These are phyloP conservation scores for Boletus pseudopeckii DNA, from an alignment of 768 basidiomycete genomes.

Conservation along the genomic window DNA sequence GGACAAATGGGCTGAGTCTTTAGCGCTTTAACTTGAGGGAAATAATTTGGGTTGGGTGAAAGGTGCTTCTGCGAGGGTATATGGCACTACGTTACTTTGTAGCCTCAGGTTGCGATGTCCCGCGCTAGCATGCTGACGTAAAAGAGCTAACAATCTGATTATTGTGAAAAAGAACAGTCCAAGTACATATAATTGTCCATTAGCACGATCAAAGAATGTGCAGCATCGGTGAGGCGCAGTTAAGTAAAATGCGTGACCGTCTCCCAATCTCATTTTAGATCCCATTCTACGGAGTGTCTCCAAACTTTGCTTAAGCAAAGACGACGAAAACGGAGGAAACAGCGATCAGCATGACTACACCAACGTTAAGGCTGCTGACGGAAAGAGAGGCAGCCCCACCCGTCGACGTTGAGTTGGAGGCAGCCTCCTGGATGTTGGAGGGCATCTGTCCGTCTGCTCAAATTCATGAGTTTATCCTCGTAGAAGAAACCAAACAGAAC, in stretches of 20 bases:
- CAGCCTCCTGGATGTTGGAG: constrained; percentile 21
- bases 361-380: constrained; percentile 20
- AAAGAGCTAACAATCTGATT: background rate
- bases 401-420: constrained; percentile 22
- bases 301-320: constrained; percentile 27
- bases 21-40: background rate
- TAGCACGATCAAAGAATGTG: background rate
- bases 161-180: background rate
- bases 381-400: constrained; percentile 24
- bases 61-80: background rate
- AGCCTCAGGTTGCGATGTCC: too few species aligned
- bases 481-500: background rate
- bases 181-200: background rate
- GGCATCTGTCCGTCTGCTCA: constrained; percentile 31
- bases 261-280: background rate
- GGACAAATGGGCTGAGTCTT: background rate
- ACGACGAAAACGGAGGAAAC: constrained; percentile 35
- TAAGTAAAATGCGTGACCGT: background rate
- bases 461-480: background rate
- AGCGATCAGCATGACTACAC: constrained; percentile 29
- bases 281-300: too few species aligned
- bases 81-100: too few species aligned
- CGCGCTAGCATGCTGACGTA: constrained; percentile 18
- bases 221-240: background rate
- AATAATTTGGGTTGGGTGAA: background rate